Percentiles rank a stretch among this genome's conserved stretches.
Evolutionary conservation across 2,329 filamentous ascomycete genomes (phyloP).

Genomic region (Dactylellina parvicollis): DNA sequence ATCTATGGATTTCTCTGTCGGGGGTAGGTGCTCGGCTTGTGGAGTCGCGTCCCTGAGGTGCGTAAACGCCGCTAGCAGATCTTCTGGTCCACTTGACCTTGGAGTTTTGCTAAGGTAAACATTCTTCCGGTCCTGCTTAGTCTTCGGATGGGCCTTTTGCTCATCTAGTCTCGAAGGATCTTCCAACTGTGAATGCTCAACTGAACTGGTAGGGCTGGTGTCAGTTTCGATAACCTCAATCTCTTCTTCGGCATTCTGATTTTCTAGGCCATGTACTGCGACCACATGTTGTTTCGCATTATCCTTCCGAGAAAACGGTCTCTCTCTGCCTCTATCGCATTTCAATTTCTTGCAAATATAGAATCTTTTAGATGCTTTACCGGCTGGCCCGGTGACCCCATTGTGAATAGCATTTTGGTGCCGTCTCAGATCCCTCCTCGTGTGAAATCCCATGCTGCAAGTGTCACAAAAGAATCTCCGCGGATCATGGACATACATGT

Average conservation of each 20-base stretch:
- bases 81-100: too few relatives aligned
- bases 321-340: conserved; percentile 24
- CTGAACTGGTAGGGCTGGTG: neutral
- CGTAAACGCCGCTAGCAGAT: conserved; percentile 26
- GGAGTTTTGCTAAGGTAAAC: too few relatives aligned
- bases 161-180: neutral
- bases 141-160: too few relatives aligned
- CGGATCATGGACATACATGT: conserved; percentile 44
- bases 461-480: conserved; percentile 31
- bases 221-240: conserved; percentile 30
- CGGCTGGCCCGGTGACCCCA: conserved; percentile 1
- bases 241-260: conserved; percentile 15
- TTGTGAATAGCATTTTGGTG: conserved; percentile 29
- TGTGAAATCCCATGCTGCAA: conserved; percentile 35
- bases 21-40: too few relatives aligned
- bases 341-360: conserved; percentile 36
- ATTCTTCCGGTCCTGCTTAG: too few relatives aligned
- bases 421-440: conserved; percentile 35
- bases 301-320: conserved; percentile 39
- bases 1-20: neutral
- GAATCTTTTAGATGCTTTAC: conserved; percentile 9
- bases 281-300: conserved; percentile 49
- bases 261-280: conserved; percentile 22
- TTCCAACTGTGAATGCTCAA: neutral
- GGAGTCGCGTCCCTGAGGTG: conserved; percentile 4